Base-by-base conservation (phyloP, 768 basidiomycete species). In the Saitozyma sp. region DNA sequence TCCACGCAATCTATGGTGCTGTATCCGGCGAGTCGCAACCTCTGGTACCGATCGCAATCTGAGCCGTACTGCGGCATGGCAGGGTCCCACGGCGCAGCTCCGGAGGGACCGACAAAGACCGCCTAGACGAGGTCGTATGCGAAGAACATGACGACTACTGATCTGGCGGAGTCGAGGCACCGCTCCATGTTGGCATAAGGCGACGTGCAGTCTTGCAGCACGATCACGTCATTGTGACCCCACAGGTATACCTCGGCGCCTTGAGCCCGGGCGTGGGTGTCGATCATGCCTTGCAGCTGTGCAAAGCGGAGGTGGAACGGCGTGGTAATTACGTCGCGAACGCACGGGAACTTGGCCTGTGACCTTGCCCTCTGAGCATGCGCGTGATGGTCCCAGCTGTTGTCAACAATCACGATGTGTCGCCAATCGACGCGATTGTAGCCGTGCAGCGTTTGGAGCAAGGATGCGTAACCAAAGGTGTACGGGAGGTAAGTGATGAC, bases 321-420 rank as follows among this genome's bases (percentile, higher is more conserved):
- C 9, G 58, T 54, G 4, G 39, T 40, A 46, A 64, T 55, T 9
- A 64, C 52, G 52, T 59, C 58, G 6, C 19, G 11, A 14, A 53
- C 20, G 8, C 61, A 38, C 3, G 9, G 17, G 42, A 51, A 59
- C 14, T 39, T 11, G n/a, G 39, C 40, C 37, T 43, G 48, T 11
- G 58, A 45, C 8, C 6, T 40, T 16, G 6, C 51, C 8, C 43
- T 16, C 14, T 59, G 45, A 13, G 37, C 19, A 41, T 38, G 54
- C 6, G 58, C 63, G 51, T 54, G 51, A 29, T 50, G 40, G 43
- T 59, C 58, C 63, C 63, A 64, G 55, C 63, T 63, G 50, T 64
- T 64, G 45, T 64, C 63, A 29, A 64, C 53, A 5, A 64, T 55
- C 10, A 64, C 53, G 17, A 64, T 64, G 58, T 64, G 43, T n/a